Percentiles rank a stretch among this genome's conserved stretches.
Conservation (phyloP, 2,329 filamentous ascomycete genomes). For the Clonostachys byssicola region DNA sequence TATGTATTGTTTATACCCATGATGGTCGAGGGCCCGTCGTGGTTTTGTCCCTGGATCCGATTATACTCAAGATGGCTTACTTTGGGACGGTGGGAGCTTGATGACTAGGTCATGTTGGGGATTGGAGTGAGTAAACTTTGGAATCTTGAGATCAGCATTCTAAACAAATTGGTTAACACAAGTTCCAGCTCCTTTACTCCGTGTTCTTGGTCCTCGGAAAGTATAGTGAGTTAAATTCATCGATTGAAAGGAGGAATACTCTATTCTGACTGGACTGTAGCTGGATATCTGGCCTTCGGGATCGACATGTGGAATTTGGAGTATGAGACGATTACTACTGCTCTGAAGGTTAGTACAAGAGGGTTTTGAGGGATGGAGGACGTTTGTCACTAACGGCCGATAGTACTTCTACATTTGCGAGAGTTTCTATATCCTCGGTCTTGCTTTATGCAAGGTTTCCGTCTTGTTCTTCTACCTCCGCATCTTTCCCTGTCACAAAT, state of each 20-base stretch:
- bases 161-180: too few species aligned
- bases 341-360: conserved; percentile 17
- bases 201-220: conserved; percentile 23
- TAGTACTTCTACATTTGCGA: conserved; percentile 22
- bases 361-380: too few species aligned
- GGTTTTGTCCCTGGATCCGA: conserved; percentile 26
- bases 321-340: conserved; percentile 13
- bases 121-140: conserved; percentile 5
- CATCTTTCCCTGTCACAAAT: conserved; percentile 22
- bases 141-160: too few species aligned
- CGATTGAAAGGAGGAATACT: too few species aligned
- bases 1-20: conserved; percentile 23
- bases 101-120: conserved; percentile 32
- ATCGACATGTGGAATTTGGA: conserved; percentile 30
- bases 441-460: conserved; percentile 31
- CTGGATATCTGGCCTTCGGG: conserved; percentile 20
- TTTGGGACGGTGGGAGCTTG: conserved; percentile 20
- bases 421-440: conserved; percentile 27
- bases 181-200: conserved; percentile 11
- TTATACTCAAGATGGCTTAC: conserved; percentile 27
- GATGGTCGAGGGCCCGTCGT: conserved; percentile 25
- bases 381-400: background rate
- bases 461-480: conserved; percentile 33
- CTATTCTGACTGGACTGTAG: too few species aligned
- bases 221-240: conserved; percentile 3